Percentiles rank a stretch among this genome's conserved stretches.
phyloP scores from a whole-genome alignment of 2,329 filamentous ascomycete genomes.

The Sphaerulina vaccinii region DNA sequence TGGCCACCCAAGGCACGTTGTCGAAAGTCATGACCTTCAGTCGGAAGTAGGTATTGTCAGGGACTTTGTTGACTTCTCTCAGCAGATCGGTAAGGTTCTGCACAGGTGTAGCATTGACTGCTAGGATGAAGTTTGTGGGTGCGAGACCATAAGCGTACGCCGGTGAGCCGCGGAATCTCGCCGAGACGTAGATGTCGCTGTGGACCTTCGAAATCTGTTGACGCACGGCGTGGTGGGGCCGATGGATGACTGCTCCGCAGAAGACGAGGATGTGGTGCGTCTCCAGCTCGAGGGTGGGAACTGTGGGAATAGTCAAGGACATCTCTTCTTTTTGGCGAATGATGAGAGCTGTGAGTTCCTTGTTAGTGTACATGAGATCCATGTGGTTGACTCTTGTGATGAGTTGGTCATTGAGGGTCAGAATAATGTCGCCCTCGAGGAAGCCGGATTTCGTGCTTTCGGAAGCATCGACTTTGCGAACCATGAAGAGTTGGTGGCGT shows the following conservation, averaged over 20 bases:
- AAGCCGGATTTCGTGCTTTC: constrained; percentile 52
- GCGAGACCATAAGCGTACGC: constrained; percentile 88
- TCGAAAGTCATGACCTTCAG: constrained; percentile 98
- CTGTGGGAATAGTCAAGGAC: constrained; percentile 74
- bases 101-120: constrained; percentile 86
- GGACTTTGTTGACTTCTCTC: constrained; percentile 77
- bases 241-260: constrained; percentile 89
- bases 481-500: constrained; percentile 97
- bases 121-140: constrained; percentile 95
- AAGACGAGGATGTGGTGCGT: constrained; percentile 90
- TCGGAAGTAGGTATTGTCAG: constrained; percentile 97
- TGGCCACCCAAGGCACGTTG: constrained; percentile 98
- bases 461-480: constrained; percentile 75
- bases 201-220: constrained; percentile 97
- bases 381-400: constrained; percentile 92
- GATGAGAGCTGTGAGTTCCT: constrained; percentile 77
- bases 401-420: constrained; percentile 86
- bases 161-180: constrained; percentile 76
- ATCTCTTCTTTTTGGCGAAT: constrained; percentile 82
- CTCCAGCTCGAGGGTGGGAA: constrained; percentile 85
- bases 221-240: constrained; percentile 90
- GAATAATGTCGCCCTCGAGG: constrained; percentile 85
- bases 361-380: constrained; percentile 93
- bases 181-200: constrained; percentile 93
- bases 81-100: constrained; percentile 80